phyloP scores from a whole-genome alignment of 2,329 filamentous ascomycete species.

The Botrytis galanthina region DNA sequence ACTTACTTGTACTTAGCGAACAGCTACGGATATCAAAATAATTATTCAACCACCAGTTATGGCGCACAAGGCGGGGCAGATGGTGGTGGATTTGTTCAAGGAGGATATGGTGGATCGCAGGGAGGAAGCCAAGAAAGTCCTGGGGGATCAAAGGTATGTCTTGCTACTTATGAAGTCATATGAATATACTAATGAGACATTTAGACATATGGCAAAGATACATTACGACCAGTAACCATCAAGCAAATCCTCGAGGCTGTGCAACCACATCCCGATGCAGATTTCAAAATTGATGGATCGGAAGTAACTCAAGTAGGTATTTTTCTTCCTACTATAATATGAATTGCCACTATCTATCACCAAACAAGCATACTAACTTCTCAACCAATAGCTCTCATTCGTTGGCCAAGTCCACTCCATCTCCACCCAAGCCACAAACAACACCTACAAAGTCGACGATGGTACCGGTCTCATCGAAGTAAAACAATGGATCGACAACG shows the following conservation, averaged over 20 bases:
- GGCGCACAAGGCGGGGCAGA: constrained; percentile 57
- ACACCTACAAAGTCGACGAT: constrained; percentile 91
- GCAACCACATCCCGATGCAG: constrained; percentile 69
- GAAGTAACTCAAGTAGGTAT: constrained; percentile 58
- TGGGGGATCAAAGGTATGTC: constrained; percentile 46
- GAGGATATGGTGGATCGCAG: constrained; percentile 51
- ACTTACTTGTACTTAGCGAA: neutral
- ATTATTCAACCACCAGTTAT: constrained; percentile 33
- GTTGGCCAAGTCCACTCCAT: constrained; percentile 89
- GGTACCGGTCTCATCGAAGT: constrained; percentile 91
- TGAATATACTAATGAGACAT: constrained; percentile 5
- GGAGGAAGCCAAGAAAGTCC: constrained; percentile 53
- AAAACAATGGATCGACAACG: constrained; percentile 71
- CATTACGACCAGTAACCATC: constrained; percentile 88
- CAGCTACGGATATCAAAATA: constrained; percentile 37
- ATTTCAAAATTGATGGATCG: constrained; percentile 79
- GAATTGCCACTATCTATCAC: neutral
- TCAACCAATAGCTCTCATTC: constrained; percentile 64
- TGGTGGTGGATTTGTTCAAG: constrained; percentile 57
- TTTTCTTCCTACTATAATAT: neutral
- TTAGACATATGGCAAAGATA: constrained; percentile 68
- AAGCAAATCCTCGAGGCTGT: constrained; percentile 87
- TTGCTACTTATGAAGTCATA: neutral
- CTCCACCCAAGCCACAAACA: constrained; percentile 82
- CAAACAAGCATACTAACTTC: constrained; percentile 11